Evolutionary conservation across 140 eudicot species (phyloP).

Genomic region (Bidens hawaiensis): DNA sequence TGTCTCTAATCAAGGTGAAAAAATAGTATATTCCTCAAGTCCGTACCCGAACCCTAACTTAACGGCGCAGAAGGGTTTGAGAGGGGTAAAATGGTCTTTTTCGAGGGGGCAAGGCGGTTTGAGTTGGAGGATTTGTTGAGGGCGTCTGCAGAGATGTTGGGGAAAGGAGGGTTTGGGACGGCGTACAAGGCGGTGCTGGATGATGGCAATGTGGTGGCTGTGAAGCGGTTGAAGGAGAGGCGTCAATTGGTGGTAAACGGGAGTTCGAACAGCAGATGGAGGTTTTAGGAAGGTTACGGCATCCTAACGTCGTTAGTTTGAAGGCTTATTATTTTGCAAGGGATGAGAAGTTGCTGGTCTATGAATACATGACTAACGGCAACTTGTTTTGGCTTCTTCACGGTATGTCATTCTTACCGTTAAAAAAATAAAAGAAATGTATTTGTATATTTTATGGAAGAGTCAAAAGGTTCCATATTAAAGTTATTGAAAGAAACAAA

Average conservation of each 20-base stretch:
- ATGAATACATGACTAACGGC: constrained; percentile 84
- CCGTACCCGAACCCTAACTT: constrained; percentile 43
- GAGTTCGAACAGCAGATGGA: constrained; percentile 98
- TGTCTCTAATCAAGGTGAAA: too few relatives aligned
- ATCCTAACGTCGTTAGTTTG: constrained; percentile 67
- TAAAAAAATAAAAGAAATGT: too few relatives aligned
- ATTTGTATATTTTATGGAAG: too few relatives aligned
- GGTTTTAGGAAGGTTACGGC: constrained; percentile 76
- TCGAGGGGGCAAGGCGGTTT: constrained; percentile 69
- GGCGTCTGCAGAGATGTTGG: constrained; percentile 97
- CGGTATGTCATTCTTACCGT: constrained; percentile 43
- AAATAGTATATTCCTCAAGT: constrained; percentile 70
- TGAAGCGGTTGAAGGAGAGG: constrained; percentile 82
- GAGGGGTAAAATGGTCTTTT: constrained; percentile 86
- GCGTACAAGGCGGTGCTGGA: constrained; percentile 92
- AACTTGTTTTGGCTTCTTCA: constrained; percentile 95
- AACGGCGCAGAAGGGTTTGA: constrained; percentile 43
- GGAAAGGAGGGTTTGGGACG: constrained; percentile 94
- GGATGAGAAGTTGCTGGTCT: constrained; percentile 85
- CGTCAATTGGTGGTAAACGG: constrained; percentile 49
- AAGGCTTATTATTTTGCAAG: constrained; percentile 83
- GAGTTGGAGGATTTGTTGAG: constrained; percentile 90
- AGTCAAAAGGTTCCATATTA: constrained; percentile 13
- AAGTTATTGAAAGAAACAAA: constrained; percentile 29
- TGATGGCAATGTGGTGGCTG: constrained; percentile 87